A percentile compares a stretch with the other conserved stretches of the same genome.
Evolutionary conservation across 345 rosid genomes (phyloP).

Genomic region (Cardamine occulta): DNA sequence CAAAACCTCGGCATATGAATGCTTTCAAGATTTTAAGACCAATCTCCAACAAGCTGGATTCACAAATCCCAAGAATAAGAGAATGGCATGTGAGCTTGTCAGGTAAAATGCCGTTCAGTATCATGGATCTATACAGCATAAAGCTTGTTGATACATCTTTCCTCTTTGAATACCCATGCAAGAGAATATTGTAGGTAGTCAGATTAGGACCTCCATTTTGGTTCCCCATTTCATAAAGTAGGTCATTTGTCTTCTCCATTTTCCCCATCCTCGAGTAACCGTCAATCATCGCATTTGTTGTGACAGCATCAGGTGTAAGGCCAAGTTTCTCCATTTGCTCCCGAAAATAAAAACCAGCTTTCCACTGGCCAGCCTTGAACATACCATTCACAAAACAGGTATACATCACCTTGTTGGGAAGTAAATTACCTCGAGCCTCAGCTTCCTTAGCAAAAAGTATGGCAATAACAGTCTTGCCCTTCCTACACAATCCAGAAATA

Average conservation of each 20-base stretch:
- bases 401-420: constrained; percentile 51
- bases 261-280: constrained; percentile 73
- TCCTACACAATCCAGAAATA: constrained; percentile 69
- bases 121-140: constrained; percentile 55
- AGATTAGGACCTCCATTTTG: constrained; percentile 53
- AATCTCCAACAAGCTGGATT: constrained; percentile 60
- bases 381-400: constrained; percentile 74
- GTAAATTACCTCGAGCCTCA: constrained; percentile 50
- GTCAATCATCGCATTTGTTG: constrained; percentile 59
- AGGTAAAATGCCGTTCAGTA: constrained; percentile 52
- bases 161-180: constrained; percentile 76
- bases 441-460: constrained; percentile 60
- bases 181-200: constrained; percentile 72
- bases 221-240: constrained; percentile 54
- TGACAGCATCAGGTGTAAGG: constrained; percentile 55
- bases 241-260: constrained; percentile 45
- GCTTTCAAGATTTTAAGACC: constrained; percentile 66
- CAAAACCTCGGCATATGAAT: constrained; percentile 55
- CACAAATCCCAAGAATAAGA: constrained; percentile 71
- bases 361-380: constrained; percentile 72
- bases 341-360: constrained; percentile 51
- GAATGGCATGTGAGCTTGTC: constrained; percentile 70
- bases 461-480: constrained; percentile 72
- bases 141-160: constrained; percentile 56
- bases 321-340: constrained; percentile 59